A percentile compares a stretch with the other conserved stretches of the same genome.
phyloP scores from a whole-genome alignment of 2,329 filamentous ascomycete species.

The Furcasterigmium sp. region DNA sequence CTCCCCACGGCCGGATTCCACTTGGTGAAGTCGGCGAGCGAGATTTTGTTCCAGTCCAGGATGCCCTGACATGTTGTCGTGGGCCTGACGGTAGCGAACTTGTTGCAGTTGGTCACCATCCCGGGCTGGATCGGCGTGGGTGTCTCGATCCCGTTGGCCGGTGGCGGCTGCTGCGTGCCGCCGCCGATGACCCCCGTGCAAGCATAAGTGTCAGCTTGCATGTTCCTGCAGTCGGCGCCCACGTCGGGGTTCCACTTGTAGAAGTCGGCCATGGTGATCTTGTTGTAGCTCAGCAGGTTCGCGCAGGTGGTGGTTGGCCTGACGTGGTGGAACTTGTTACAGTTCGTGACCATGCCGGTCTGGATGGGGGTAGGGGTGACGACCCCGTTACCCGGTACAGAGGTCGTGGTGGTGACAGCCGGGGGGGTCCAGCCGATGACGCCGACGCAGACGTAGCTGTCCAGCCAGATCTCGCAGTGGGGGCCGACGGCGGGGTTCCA shows the following conservation, averaged over 20 bases:
- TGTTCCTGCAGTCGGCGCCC: slow-evolving; percentile 9
- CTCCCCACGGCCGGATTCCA: slow-evolving; percentile 24
- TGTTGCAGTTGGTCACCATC: slow-evolving; percentile 10
- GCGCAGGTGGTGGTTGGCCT: slow-evolving; percentile 15
- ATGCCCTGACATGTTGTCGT: slow-evolving; percentile 15
- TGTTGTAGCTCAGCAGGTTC: slow-evolving; percentile 4
- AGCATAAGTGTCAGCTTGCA: slow-evolving; percentile 6
- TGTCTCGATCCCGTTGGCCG: not conserved
- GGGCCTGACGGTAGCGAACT: slow-evolving; percentile 11
- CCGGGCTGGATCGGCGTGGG: slow-evolving; percentile 4
- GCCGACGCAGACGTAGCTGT: slow-evolving; percentile 9
- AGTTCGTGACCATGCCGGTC: slow-evolving; percentile 19
- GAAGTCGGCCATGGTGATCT: slow-evolving; percentile 13
- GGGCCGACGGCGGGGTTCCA: slow-evolving; percentile 12
- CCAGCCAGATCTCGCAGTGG: slow-evolving; percentile 10
- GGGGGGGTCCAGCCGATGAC: slow-evolving; percentile 4
- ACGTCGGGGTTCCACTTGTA: slow-evolving; percentile 24
- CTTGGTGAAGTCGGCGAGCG: slow-evolving; percentile 14
- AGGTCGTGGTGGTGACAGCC: slow-evolving; percentile 5
- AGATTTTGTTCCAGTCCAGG: slow-evolving; percentile 12
- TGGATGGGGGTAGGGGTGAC: slow-evolving; percentile 21
- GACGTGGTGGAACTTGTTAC: slow-evolving; percentile 20
- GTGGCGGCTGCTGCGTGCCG: not conserved
- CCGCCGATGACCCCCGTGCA: slow-evolving; percentile 6
- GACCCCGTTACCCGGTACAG: slow-evolving; percentile 15